Conservation (phyloP, 2,329 filamentous ascomycete genomes). For the Alternaria conjuncta region DNA sequence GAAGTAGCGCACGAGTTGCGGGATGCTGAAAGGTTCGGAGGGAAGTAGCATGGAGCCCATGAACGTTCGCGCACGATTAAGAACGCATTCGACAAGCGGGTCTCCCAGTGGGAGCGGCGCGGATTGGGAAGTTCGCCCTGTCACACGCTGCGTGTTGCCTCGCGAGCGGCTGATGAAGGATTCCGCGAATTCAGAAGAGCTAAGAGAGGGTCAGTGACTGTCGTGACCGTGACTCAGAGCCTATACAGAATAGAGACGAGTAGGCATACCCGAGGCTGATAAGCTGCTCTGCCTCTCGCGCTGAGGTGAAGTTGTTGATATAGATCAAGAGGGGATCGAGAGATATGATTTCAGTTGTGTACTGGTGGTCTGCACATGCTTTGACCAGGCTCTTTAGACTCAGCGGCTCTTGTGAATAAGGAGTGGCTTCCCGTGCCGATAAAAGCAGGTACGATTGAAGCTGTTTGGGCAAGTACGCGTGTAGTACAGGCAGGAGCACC, state of each 20-base stretch:
- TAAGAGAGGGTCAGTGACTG: too few species aligned
- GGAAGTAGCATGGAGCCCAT: constrained; percentile 30
- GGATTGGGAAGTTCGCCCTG: constrained; percentile 32
- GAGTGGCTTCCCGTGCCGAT: background rate
- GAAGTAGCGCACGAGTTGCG: constrained; percentile 35
- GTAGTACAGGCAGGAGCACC: constrained; percentile 6
- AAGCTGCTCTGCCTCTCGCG: constrained; percentile 27
- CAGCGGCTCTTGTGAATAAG: too few species aligned
- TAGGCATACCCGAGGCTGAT: constrained; percentile 23
- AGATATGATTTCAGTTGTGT: constrained; percentile 36
- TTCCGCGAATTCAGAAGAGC: constrained; percentile 24
- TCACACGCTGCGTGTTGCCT: constrained; percentile 21
- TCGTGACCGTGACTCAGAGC: too few species aligned
- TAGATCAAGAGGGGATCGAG: constrained; percentile 34
- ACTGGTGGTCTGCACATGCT: constrained; percentile 26
- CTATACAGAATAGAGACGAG: too few species aligned
- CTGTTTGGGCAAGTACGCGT: constrained; percentile 2
- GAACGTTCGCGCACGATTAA: constrained; percentile 31
- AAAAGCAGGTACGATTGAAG: constrained; percentile 11
- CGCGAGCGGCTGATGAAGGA: constrained; percentile 29
- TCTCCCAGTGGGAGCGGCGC: constrained; percentile 24
- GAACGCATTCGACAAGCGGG: constrained; percentile 32
- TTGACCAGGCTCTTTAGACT: background rate
- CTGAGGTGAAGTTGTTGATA: constrained; percentile 38
- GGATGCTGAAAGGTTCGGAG: constrained; percentile 28